phyloP scores from a whole-genome alignment of 352 stramenopile species.

The Phytophthora citricola region DNA sequence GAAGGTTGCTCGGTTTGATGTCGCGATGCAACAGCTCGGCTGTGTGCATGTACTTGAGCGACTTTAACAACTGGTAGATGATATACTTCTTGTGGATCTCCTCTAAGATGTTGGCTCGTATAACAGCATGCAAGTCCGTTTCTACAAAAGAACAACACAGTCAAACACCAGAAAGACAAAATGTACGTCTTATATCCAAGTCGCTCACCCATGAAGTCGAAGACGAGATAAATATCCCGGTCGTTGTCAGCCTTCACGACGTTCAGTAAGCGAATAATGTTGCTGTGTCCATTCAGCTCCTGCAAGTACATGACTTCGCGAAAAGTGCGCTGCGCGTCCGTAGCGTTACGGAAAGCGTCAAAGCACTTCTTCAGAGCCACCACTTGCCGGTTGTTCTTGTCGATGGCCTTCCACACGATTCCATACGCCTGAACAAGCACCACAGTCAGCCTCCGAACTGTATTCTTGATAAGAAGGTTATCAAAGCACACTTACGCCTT shows the following conservation, averaged over 20 bases:
- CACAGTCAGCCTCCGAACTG: neutral
- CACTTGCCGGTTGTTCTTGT: conserved; percentile 90
- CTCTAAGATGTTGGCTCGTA: conserved; percentile 94
- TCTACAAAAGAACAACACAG: conserved; percentile 58
- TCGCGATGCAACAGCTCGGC: conserved; percentile 95
- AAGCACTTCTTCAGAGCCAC: conserved; percentile 98
- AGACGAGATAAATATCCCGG: conserved; percentile 96
- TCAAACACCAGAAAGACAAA: conserved; percentile 1
- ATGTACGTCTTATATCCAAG: too few relatives aligned
- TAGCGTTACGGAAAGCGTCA: conserved; percentile 96
- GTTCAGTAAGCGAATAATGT: conserved; percentile 95
- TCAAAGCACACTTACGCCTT: conserved; percentile 70
- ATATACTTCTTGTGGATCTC: conserved; percentile 98
- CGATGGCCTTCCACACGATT: conserved; percentile 97
- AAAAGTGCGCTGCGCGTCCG: conserved; percentile 95
- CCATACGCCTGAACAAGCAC: conserved; percentile 85
- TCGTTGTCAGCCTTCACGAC: conserved; percentile 97
- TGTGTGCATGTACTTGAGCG: conserved; percentile 97
- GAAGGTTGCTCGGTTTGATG: conserved; percentile 97
- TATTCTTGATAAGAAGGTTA: conserved; percentile 6
- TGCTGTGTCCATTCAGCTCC: conserved; percentile 91
- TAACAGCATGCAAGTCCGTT: conserved; percentile 96
- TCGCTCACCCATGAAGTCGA: conserved; percentile 94
- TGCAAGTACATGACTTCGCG: conserved; percentile 97
- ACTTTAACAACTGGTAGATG: conserved; percentile 96